phyloP scores from a whole-genome alignment of 2,329 filamentous ascomycete species.

The Pseudopithomyces chartarum region DNA sequence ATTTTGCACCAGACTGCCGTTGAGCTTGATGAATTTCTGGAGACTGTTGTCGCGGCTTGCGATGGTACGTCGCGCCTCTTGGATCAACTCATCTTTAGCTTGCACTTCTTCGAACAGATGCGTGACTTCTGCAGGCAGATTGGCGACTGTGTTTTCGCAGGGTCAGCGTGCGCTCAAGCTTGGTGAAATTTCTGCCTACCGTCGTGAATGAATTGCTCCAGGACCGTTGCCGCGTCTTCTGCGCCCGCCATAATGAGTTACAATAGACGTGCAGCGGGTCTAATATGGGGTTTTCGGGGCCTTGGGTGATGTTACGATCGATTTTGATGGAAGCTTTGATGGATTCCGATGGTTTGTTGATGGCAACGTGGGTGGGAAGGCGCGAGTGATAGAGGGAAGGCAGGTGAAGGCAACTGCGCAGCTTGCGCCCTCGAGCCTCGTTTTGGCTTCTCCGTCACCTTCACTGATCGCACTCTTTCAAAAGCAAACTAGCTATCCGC shows the following conservation, averaged over 20 bases:
- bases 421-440: not conserved
- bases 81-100: constrained; percentile 76
- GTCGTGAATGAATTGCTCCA: constrained; percentile 79
- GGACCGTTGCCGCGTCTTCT: constrained; percentile 70
- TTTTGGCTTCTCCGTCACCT: not conserved
- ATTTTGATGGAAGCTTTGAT: constrained; percentile 17
- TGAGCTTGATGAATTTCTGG: constrained; percentile 79
- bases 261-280: not conserved
- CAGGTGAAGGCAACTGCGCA: constrained; percentile 12
- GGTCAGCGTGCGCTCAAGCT: not conserved
- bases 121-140: constrained; percentile 79
- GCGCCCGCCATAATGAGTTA: constrained; percentile 40
- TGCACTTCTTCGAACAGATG: constrained; percentile 84
- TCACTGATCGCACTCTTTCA: not conserved
- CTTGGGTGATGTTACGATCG: not conserved
- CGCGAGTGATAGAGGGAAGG: constrained; percentile 10
- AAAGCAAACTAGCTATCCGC: no score
- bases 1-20: constrained; percentile 74
- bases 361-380: constrained; percentile 15
- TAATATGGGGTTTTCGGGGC: not conserved
- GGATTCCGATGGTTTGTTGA: constrained; percentile 21
- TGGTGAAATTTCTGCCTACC: constrained; percentile 43
- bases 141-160: constrained; percentile 60
- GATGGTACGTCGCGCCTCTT: constrained; percentile 71
- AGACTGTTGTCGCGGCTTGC: constrained; percentile 74